These are phyloP conservation scores for Suillus spraguei DNA, from an alignment of 768 basidiomycete genomes.

Conservation along the genomic window DNA sequence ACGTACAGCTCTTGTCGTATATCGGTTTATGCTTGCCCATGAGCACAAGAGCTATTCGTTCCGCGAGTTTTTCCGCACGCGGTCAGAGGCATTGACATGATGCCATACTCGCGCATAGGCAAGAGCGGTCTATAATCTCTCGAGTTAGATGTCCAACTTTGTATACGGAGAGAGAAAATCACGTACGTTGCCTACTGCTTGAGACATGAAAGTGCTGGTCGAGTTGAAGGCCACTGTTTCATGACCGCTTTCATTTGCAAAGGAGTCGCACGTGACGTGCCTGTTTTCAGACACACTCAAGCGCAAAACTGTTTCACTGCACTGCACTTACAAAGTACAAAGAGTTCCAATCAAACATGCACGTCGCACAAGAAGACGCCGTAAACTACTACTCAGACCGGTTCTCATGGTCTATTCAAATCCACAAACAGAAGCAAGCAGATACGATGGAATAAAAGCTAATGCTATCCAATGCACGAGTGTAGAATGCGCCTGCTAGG, in stretches of 20 bases:
- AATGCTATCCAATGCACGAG: no score
- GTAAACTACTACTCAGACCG: no score
- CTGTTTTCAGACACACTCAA: background rate
- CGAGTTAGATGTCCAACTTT: background rate
- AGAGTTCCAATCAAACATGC: no score
- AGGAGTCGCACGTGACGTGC: conserved; percentile 9
- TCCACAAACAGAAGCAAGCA: no score
- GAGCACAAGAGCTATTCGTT: conserved; percentile 90
- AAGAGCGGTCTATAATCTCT: conserved; percentile 78
- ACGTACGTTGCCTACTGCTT: conserved; percentile 78
- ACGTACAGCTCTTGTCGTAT: conserved; percentile 87
- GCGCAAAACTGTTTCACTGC: no score
- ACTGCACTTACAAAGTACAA: no score
- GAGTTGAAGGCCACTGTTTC: background rate
- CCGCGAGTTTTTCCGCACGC: conserved; percentile 91
- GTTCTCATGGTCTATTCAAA: no score
- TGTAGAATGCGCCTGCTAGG: no score
- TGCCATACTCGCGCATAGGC: conserved; percentile 98
- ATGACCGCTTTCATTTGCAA: no score
- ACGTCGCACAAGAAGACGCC: no score
- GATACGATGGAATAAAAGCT: no score
- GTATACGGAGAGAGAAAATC: background rate
- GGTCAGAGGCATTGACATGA: conserved; percentile 87
- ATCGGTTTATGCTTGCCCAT: conserved; percentile 99
- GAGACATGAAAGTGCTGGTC: conserved; percentile 59